A percentile compares a stretch with the other conserved stretches of the same genome.
Conservation (phyloP, 2,329 filamentous ascomycete species). For the Pestalotiopsis sp. region DNA sequence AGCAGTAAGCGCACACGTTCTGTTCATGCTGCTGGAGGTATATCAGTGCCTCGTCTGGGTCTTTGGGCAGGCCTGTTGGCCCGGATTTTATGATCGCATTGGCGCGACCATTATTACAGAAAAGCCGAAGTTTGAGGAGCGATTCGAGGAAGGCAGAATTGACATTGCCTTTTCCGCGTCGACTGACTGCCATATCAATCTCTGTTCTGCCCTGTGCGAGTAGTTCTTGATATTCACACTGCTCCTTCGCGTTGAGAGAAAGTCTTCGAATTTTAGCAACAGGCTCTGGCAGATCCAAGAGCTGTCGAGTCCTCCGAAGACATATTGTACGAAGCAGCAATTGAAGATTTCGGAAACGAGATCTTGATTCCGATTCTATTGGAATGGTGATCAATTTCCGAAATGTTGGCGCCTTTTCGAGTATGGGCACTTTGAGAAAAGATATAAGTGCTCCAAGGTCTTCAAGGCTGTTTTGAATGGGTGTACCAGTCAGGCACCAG, state of each 20-base stretch:
- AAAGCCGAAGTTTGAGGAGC: background rate
- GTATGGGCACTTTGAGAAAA: constrained; percentile 4
- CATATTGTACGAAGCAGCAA: background rate
- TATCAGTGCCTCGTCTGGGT: constrained; percentile 5
- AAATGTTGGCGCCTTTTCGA: background rate
- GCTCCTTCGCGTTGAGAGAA: background rate
- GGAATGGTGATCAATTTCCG: background rate
- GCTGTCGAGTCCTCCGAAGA: background rate
- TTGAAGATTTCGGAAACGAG: background rate
- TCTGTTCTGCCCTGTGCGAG: background rate
- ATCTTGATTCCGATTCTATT: background rate
- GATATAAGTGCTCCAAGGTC: constrained; percentile 1
- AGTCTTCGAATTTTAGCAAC: background rate
- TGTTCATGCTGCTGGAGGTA: background rate
- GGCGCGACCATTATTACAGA: background rate
- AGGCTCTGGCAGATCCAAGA: background rate
- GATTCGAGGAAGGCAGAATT: background rate
- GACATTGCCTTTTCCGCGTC: background rate
- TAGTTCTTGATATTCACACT: background rate
- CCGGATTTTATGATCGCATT: constrained; percentile 2
- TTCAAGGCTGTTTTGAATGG: constrained; percentile 12
- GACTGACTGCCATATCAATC: background rate
- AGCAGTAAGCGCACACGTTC: background rate
- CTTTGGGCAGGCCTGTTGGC: background rate
- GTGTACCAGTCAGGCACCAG: constrained; percentile 13